Evolutionary conservation across 2,329 filamentous ascomycete species (phyloP).

Genomic region (Arthrobotrys entomopaga): DNA sequence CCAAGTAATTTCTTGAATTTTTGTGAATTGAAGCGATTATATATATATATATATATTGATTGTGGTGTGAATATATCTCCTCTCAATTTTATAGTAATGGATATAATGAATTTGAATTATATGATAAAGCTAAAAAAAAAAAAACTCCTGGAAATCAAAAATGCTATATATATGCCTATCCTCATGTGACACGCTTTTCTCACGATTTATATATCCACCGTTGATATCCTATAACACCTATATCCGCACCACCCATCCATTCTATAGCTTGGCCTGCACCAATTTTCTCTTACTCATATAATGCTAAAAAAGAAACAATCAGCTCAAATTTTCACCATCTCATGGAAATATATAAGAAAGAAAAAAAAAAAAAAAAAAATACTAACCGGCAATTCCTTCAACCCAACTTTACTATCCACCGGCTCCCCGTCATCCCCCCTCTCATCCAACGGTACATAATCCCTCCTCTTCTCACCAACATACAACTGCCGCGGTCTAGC

Average conservation of each 20-base stretch:
- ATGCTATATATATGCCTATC: conserved; percentile 7
- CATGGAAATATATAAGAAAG: neutral
- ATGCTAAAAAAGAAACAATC: conserved; percentile 26
- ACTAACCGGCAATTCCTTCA: conserved; percentile 57
- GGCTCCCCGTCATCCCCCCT: conserved; percentile 60
- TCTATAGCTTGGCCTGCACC: conserved; percentile 30
- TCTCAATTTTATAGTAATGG: neutral
- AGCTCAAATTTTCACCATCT: neutral
- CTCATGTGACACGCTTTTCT: neutral
- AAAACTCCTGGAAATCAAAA: conserved; percentile 61
- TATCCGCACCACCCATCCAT: neutral
- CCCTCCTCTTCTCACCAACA: conserved; percentile 64
- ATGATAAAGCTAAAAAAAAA: neutral
- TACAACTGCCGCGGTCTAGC: conserved; percentile 67
- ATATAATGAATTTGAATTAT: conserved; percentile 10
- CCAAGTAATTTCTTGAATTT: too few relatives aligned
- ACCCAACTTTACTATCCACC: conserved; percentile 56
- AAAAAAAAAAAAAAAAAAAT: neutral
- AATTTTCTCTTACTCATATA: conserved; percentile 54
- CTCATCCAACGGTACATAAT: conserved; percentile 63
- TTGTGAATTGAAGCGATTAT: neutral
- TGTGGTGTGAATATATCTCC: conserved; percentile 3
- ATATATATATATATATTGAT: neutral
- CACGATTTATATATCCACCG: neutral
- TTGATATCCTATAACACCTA: neutral